Evolutionary conservation across 208 protist genomes (phyloP).

Genomic region (Trypanosoma platydactyli): DNA sequence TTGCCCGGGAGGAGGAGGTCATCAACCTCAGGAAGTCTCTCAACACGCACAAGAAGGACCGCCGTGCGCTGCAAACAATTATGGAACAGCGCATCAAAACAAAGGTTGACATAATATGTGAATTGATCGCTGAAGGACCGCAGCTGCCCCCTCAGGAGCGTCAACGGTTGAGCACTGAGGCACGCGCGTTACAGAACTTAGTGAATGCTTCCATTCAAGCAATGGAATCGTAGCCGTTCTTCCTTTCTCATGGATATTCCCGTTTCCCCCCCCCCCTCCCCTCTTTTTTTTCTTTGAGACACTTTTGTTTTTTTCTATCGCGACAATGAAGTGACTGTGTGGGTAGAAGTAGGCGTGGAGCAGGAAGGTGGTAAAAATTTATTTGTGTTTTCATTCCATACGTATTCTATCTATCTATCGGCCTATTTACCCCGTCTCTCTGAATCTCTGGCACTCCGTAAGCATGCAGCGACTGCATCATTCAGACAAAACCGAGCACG

Average conservation of each 20-base stretch:
- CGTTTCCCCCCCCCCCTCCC: not conserved
- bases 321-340: not conserved
- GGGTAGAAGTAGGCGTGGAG: too few species aligned
- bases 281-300: constrained; percentile 8
- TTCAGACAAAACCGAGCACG: too few species aligned
- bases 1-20: constrained; percentile 23
- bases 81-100: constrained; percentile 81
- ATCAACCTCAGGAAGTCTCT: constrained; percentile 19
- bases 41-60: constrained; percentile 71
- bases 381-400: too few species aligned
- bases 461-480: too few species aligned
- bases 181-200: constrained; percentile 55
- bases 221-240: constrained; percentile 45
- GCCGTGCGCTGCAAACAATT: constrained; percentile 81
- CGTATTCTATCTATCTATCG: too few species aligned
- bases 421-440: too few species aligned
- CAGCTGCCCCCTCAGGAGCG: constrained; percentile 9
- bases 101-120: constrained; percentile 77
- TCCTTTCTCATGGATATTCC: not conserved
- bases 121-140: constrained; percentile 22
- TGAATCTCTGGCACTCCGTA: too few species aligned
- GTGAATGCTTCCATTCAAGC: constrained; percentile 73
- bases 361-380: too few species aligned
- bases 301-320: constrained; percentile 8
- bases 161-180: constrained; percentile 34